These are phyloP conservation scores for Halteria grandinella DNA, from an alignment of 73 alveolate genomes.

Conservation along the genomic window DNA sequence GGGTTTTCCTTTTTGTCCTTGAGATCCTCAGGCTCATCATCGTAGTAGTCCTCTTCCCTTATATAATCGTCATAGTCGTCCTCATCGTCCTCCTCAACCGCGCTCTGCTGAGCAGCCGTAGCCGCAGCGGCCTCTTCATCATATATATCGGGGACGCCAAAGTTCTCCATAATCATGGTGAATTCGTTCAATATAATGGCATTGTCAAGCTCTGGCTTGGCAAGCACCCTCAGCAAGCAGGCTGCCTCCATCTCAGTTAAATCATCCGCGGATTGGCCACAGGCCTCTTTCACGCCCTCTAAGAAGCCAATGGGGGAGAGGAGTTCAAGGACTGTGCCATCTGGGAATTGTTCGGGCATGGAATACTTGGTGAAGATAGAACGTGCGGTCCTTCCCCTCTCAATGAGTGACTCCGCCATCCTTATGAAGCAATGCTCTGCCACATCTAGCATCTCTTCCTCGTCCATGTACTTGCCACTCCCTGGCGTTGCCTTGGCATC, in stretches of 20 bases:
- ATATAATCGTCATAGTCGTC: constrained; percentile 28
- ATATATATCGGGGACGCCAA: constrained; percentile 58
- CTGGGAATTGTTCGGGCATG: constrained; percentile 45
- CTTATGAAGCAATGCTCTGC: constrained; percentile 74
- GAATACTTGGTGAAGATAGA: constrained; percentile 45
- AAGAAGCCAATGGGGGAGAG: constrained; percentile 57
- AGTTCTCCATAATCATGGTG: constrained; percentile 66
- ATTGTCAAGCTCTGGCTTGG: constrained; percentile 69
- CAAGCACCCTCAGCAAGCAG: constrained; percentile 69
- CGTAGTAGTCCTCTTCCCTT: constrained; percentile 15
- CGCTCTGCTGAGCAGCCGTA: constrained; percentile 14
- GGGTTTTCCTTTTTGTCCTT: not conserved
- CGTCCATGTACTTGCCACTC: constrained; percentile 51
- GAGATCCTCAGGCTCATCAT: not conserved
- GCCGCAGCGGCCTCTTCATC: constrained; percentile 43
- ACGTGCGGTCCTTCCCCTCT: constrained; percentile 35
- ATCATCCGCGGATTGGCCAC: constrained; percentile 57
- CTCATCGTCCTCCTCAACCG: constrained; percentile 43
- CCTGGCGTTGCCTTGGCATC: constrained; percentile 15
- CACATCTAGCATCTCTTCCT: constrained; percentile 67
- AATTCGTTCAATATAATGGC: constrained; percentile 65
- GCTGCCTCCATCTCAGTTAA: constrained; percentile 66
- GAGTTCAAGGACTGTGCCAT: constrained; percentile 53
- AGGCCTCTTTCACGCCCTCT: constrained; percentile 51
- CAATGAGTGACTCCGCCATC: constrained; percentile 59